Percentiles rank a stretch among this genome's conserved stretches.
Evolutionary conservation across 345 rosid species (phyloP).

Genomic region (Geranium rotundifolium): DNA sequence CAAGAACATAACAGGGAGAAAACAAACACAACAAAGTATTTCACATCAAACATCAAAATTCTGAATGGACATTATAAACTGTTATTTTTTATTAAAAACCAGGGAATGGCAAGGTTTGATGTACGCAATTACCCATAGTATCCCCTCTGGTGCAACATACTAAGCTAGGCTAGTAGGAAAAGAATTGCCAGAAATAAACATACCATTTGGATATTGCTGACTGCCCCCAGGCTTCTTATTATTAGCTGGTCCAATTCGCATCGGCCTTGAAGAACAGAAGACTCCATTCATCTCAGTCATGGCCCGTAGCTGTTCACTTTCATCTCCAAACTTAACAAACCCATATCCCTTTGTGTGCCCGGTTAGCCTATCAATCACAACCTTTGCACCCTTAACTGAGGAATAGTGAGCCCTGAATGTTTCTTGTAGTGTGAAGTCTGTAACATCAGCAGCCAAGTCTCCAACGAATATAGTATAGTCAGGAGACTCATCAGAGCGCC

Average conservation of each 20-base stretch:
- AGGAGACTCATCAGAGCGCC: conserved; percentile 55
- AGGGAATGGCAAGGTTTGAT: not conserved
- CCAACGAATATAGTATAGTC: conserved; percentile 82
- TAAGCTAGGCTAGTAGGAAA: not conserved
- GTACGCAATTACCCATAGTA: not conserved
- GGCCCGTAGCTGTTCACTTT: conserved; percentile 69
- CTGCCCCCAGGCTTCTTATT: conserved; percentile 47
- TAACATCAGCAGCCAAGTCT: conserved; percentile 91
- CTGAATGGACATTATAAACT: not conserved
- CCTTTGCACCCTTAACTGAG: conserved; percentile 80
- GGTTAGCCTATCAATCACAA: conserved; percentile 83
- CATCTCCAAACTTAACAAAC: conserved; percentile 79
- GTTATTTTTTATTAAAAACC: not conserved
- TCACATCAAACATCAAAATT: not conserved
- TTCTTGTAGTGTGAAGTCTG: conserved; percentile 73
- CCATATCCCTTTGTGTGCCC: conserved; percentile 87
- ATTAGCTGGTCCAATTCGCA: conserved; percentile 78
- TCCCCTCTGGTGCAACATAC: not conserved
- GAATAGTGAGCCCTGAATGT: conserved; percentile 61
- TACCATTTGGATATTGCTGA: conserved; percentile 60
- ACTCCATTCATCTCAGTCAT: conserved; percentile 90
- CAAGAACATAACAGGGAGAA: conserved; percentile 27
- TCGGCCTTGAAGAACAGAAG: conserved; percentile 80
- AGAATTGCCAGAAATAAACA: conserved; percentile 7
- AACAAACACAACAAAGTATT: not conserved